Evolutionary conservation across 495 filamentous ascomycete genomes (phyloP).

Genomic region (Penicillium daleae): DNA sequence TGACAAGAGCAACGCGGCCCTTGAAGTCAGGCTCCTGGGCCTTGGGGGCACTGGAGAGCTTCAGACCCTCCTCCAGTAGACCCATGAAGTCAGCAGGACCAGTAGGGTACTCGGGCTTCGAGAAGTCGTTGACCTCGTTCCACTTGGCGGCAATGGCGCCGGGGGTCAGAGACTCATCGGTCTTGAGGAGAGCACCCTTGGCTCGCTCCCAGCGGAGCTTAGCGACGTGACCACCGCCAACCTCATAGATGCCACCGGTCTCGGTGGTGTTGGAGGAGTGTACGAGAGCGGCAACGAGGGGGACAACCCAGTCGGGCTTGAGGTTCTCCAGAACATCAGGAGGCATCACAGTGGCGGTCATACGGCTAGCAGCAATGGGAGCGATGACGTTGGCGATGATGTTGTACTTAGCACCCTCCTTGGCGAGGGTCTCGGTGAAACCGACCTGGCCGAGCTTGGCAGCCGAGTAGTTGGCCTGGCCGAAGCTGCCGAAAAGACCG

Average conservation of each 20-base stretch:
- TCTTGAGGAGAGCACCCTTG: constrained; percentile 87
- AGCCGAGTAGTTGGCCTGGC: constrained; percentile 96
- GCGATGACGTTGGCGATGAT: constrained; percentile 96
- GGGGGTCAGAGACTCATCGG: constrained; percentile 85
- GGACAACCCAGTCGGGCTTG: constrained; percentile 95
- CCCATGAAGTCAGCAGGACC: constrained; percentile 90
- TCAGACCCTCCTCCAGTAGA: constrained; percentile 83
- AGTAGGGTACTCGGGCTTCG: constrained; percentile 76
- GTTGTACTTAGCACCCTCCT: constrained; percentile 98
- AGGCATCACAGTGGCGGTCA: constrained; percentile 98
- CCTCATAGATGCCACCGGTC: constrained; percentile 89
- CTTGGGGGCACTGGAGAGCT: constrained; percentile 71
- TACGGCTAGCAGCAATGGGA: constrained; percentile 92
- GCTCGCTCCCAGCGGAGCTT: constrained; percentile 96
- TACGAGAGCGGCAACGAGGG: constrained; percentile 85
- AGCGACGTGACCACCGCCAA: constrained; percentile 88
- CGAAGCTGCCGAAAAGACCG: constrained; percentile 94
- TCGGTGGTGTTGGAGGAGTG: constrained; percentile 88
- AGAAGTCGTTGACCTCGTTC: constrained; percentile 87
- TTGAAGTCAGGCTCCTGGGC: constrained; percentile 85
- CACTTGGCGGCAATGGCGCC: constrained; percentile 87
- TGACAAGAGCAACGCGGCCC: constrained; percentile 89
- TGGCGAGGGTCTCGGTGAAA: constrained; percentile 97
- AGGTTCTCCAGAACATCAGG: constrained; percentile 86
- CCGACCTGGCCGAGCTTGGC: constrained; percentile 96